These are phyloP conservation scores for Halophytophthora batemanensis DNA, from an alignment of 352 stramenopile genomes.

Conservation along the genomic window DNA sequence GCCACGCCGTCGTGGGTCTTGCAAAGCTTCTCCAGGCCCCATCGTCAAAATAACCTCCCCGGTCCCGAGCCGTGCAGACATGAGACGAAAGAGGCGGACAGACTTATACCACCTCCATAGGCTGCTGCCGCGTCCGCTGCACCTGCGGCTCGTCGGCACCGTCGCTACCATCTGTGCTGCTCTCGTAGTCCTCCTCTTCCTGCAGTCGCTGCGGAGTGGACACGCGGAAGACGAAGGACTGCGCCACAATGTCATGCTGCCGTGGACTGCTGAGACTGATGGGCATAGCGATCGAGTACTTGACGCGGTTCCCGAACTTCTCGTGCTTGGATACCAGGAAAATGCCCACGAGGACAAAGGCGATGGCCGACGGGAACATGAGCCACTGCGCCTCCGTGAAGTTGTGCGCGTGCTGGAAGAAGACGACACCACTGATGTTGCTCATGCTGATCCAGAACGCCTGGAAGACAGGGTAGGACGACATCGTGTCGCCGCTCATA, in stretches of 20 bases:
- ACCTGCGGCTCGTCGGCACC: slow-evolving; percentile 29
- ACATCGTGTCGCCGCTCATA: slow-evolving; percentile 86
- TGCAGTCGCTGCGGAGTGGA: slow-evolving; percentile 71
- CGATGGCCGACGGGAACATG: slow-evolving; percentile 74
- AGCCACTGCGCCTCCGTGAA: slow-evolving; percentile 83
- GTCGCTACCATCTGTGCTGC: slow-evolving; percentile 38
- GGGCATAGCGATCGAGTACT: slow-evolving; percentile 87
- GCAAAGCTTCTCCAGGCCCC: no score
- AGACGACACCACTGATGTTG: slow-evolving; percentile 86
- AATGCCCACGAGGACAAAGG: slow-evolving; percentile 72
- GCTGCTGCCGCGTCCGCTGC: slow-evolving; percentile 17
- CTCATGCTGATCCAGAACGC: slow-evolving; percentile 88
- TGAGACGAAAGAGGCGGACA: neutral
- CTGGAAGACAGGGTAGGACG: slow-evolving; percentile 83
- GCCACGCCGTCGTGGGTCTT: no score
- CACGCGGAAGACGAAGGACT: slow-evolving; percentile 88
- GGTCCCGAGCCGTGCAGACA: slow-evolving; percentile 14
- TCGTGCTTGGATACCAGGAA: slow-evolving; percentile 84
- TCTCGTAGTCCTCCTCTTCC: slow-evolving; percentile 50
- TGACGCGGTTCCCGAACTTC: slow-evolving; percentile 87
- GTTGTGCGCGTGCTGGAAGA: slow-evolving; percentile 83
- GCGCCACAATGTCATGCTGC: slow-evolving; percentile 85
- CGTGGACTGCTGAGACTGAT: slow-evolving; percentile 82
- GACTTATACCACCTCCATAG: slow-evolving; percentile 50
- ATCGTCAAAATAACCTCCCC: no score